Base-by-base conservation (phyloP, 2,329 filamentous ascomycete genomes). In the Xylaria sp. region DNA sequence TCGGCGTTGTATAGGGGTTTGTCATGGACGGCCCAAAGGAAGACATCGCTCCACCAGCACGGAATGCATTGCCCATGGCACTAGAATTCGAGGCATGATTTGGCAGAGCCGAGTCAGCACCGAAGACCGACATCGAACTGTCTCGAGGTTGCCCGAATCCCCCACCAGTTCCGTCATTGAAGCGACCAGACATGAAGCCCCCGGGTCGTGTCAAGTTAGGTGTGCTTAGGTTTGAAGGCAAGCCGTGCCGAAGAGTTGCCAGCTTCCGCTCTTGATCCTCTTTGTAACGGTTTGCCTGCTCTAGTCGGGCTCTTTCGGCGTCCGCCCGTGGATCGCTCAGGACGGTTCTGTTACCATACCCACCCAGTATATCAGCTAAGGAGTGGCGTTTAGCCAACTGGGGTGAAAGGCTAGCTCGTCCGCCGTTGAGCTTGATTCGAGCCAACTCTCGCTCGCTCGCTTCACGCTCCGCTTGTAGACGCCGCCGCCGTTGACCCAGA, bases 401-500 rank as follows among this genome's bases (percentile, higher is more conserved):
- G 2, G 73, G 72, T 8, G 74, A 72, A 9, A 79, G 69, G 2
- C 72, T 70, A 2, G 70, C 72, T 1, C 71, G 71, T 39, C 63
- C 66, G 37, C 69, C 71, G 54, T 66, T 70, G 60, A 70, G 58
- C 42, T 66, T 56, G 5, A 69, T 67, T 57, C 72, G 71, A 44
- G 64, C 76, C 72, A 83, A 82, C 64, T 83, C 82, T 48, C 79
- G 76, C 62, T 83, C 81, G 34, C 83, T 81, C 5, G 86, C 86
- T 72, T 89, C 86, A 30, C 80, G 79, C 68, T 87, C 85, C 5
- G 86, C 85, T 71, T 92, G 89, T 1, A 94, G 78, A 30, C 90
- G 83, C 34, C 84, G 85, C 0, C 89, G 85, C 9, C 90, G 85
- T 72, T 93, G 89, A 8, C 89, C 90, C 0, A 94, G 78, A 0